phyloP scores from a whole-genome alignment of 1,284 basidiomycete species.

The Ustilago bromivora region DNA sequence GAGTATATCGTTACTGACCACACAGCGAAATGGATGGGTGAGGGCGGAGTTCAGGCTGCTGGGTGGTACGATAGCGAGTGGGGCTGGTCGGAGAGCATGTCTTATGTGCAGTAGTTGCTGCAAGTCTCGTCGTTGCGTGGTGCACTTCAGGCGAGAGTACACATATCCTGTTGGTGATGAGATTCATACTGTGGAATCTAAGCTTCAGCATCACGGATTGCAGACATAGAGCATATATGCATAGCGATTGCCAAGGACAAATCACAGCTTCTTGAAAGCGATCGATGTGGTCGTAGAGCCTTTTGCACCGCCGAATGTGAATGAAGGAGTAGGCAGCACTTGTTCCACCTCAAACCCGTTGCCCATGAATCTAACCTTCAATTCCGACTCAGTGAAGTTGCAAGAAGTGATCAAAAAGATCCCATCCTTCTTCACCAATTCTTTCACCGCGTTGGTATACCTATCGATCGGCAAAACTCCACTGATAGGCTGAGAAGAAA shows the following conservation, averaged over 20 bases:
- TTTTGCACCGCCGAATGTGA: constrained; percentile 60
- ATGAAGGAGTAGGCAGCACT: constrained; percentile 59
- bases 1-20: constrained; percentile 50
- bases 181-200: background rate
- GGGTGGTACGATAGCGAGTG: constrained; percentile 50
- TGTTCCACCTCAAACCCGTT: constrained; percentile 53
- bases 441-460: constrained; percentile 77
- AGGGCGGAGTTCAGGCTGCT: constrained; percentile 43
- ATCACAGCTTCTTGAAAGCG: constrained; percentile 40
- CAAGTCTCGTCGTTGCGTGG: too few species aligned
- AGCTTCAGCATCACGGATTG: background rate
- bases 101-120: constrained; percentile 26
- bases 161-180: background rate
- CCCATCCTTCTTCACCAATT: constrained; percentile 74
- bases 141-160: too few species aligned
- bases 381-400: constrained; percentile 88
- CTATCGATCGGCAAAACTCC: constrained; percentile 75
- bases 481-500: constrained; percentile 76
- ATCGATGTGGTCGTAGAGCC: constrained; percentile 59
- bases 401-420: constrained; percentile 84
- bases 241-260: constrained; percentile 2
- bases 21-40: constrained; percentile 40
- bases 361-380: constrained; percentile 75
- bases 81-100: constrained; percentile 50
- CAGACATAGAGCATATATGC: background rate